These are phyloP conservation scores for Paspalum vaginatum DNA, from an alignment of 176 grass and related monocot genomes.

Conservation along the genomic window DNA sequence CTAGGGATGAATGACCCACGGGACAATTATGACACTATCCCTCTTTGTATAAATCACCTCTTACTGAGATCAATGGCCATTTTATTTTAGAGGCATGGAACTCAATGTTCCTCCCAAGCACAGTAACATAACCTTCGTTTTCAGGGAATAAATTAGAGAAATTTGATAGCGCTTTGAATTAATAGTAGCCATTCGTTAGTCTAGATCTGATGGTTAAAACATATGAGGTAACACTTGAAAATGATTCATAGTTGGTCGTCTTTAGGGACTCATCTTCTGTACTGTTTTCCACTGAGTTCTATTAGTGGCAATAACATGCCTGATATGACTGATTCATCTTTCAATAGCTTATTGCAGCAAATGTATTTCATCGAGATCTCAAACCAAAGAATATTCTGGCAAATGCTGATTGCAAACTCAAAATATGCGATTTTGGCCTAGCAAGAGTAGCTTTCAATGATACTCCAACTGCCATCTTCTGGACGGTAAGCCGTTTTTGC, in stretches of 20 bases:
- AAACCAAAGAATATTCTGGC: slow-evolving; percentile 99
- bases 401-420: slow-evolving; percentile 98
- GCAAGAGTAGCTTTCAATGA: slow-evolving; percentile 93
- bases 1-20: no score
- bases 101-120: no score
- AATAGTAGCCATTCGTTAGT: no score
- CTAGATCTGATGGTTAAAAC: no score
- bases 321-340: slow-evolving; percentile 47
- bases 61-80: no score
- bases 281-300: slow-evolving; percentile 3
- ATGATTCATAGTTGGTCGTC: neutral
- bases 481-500: slow-evolving; percentile 62
- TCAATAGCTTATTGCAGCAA: slow-evolving; percentile 73
- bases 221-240: neutral
- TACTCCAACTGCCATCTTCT: slow-evolving; percentile 96
- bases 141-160: no score
- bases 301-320: slow-evolving; percentile 16
- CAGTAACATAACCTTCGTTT: no score
- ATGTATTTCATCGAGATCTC: slow-evolving; percentile 97
- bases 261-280: neutral
- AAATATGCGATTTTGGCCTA: slow-evolving; percentile 97
- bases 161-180: no score
- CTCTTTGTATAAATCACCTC: no score
- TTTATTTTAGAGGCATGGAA: no score
- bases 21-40: no score